Evolutionary conservation across 176 grass and related monocot species (phyloP).

Genomic region (Triticum dicoccoides): DNA sequence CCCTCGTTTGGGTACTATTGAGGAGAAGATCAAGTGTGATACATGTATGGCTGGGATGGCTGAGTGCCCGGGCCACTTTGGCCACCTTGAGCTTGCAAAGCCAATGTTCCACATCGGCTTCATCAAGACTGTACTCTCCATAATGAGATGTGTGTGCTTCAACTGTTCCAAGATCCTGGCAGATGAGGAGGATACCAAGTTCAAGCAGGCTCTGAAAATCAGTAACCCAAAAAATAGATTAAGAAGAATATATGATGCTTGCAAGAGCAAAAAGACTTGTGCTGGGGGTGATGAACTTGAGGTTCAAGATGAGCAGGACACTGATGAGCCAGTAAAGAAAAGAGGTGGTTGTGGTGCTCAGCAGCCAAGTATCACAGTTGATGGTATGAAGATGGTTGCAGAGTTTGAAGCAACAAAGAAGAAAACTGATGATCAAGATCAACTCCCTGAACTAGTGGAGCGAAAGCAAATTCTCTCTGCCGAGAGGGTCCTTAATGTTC

Average conservation of each 20-base stretch:
- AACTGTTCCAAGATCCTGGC: constrained; percentile 99
- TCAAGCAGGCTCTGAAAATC: constrained; percentile 98
- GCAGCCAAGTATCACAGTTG: constrained; percentile 96
- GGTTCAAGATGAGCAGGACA: constrained; percentile 72
- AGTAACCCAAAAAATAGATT: constrained; percentile 85
- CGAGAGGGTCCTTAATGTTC: constrained; percentile 90
- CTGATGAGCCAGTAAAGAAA: constrained; percentile 80
- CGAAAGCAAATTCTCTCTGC: constrained; percentile 91
- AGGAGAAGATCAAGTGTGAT: constrained; percentile 88
- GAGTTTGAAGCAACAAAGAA: constrained; percentile 91
- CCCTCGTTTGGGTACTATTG: constrained; percentile 84
- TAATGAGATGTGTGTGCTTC: constrained; percentile 98
- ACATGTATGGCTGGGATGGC: constrained; percentile 98
- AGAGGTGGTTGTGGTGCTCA: constrained; percentile 92
- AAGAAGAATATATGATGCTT: constrained; percentile 96
- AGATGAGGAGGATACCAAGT: constrained; percentile 83
- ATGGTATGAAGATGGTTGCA: constrained; percentile 99
- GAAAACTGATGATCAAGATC: constrained; percentile 87
- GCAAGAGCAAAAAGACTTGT: constrained; percentile 94
- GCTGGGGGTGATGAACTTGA: constrained; percentile 84
- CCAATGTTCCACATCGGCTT: constrained; percentile 97
- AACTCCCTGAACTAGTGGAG: constrained; percentile 90
- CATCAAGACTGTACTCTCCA: constrained; percentile 86
- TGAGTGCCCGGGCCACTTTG: constrained; percentile 94
- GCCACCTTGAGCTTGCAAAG: constrained; percentile 97